phyloP scores from a whole-genome alignment of 2,329 filamentous ascomycete genomes.

The Colletotrichum lentis region DNA sequence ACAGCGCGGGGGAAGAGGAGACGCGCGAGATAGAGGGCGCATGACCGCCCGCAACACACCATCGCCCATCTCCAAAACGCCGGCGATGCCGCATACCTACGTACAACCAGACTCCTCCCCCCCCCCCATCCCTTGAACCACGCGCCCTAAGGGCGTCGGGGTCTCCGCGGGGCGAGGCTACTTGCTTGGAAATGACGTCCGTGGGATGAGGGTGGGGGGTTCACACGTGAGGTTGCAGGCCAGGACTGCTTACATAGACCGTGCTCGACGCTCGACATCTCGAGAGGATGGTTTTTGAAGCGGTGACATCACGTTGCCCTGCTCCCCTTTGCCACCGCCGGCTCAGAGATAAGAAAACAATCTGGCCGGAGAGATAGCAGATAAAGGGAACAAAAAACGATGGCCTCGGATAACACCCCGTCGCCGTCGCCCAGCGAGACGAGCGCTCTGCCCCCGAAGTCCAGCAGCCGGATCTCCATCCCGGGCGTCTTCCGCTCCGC shows the following conservation, averaged over 20 bases:
- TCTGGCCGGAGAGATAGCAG: neutral
- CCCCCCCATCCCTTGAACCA: neutral
- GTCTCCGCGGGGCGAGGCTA: conserved; percentile 17
- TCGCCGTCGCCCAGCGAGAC: conserved; percentile 7
- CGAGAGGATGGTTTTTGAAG: neutral
- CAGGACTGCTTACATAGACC: neutral
- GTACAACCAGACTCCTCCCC: too few relatives aligned
- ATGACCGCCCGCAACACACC: neutral
- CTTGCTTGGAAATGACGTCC: neutral
- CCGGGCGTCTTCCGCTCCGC: neutral
- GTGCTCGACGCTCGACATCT: neutral
- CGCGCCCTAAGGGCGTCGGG: neutral
- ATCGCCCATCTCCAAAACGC: neutral
- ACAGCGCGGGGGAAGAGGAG: neutral
- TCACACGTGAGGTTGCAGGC: neutral
- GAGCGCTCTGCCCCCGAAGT: conserved; percentile 4
- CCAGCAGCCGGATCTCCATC: conserved; percentile 1
- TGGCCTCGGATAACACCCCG: conserved; percentile 9
- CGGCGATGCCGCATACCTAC: neutral
- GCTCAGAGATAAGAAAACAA: neutral
- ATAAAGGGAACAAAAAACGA: neutral
- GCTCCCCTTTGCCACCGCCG: neutral
- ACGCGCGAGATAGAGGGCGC: neutral
- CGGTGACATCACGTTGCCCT: neutral
- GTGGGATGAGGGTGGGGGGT: neutral